Evolutionary conservation across 805 yeast genomes (phyloP).

Genomic region (Blastobotrys parvus): DNA sequence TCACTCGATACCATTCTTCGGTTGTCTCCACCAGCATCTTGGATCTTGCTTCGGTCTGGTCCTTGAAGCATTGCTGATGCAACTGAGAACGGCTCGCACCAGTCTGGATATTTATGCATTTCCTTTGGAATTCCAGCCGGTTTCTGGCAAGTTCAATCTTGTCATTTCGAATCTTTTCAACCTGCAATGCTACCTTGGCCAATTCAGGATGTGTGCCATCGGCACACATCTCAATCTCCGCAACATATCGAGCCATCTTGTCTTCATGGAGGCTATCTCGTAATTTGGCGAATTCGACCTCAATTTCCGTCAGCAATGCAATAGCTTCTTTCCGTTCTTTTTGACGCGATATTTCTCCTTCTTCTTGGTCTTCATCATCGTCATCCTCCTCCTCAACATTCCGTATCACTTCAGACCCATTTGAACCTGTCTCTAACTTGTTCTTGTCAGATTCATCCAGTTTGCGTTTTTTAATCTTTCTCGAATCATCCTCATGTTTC

Average conservation of each 20-base stretch:
- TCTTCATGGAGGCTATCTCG: constrained; percentile 82
- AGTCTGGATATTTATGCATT: constrained; percentile 74
- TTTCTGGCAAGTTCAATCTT: constrained; percentile 45
- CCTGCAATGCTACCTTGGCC: constrained; percentile 57
- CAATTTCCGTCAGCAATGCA: constrained; percentile 67
- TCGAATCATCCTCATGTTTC: not conserved
- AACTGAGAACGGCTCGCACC: constrained; percentile 67
- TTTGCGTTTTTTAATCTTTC: constrained; percentile 5
- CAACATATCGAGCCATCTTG: constrained; percentile 64
- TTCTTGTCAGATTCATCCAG: constrained; percentile 10
- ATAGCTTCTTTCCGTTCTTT: constrained; percentile 54
- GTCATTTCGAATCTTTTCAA: constrained; percentile 66
- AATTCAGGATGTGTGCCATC: constrained; percentile 91
- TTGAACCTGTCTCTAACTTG: constrained; percentile 1
- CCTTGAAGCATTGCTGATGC: constrained; percentile 75
- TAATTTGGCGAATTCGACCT: constrained; percentile 74
- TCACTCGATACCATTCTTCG: constrained; percentile 83
- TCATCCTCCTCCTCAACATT: constrained; percentile 13
- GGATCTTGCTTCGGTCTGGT: constrained; percentile 56
- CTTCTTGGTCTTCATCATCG: constrained; percentile 14
- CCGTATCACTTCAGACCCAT: constrained; percentile 3
- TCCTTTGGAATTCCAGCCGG: constrained; percentile 55
- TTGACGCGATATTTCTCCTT: constrained; percentile 25
- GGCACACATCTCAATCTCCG: constrained; percentile 78
- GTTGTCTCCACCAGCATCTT: constrained; percentile 66